A percentile compares a stretch with the other conserved stretches of the same genome.
phyloP scores from a whole-genome alignment of 148 eudicot genomes.

The Cornus kousa region DNA sequence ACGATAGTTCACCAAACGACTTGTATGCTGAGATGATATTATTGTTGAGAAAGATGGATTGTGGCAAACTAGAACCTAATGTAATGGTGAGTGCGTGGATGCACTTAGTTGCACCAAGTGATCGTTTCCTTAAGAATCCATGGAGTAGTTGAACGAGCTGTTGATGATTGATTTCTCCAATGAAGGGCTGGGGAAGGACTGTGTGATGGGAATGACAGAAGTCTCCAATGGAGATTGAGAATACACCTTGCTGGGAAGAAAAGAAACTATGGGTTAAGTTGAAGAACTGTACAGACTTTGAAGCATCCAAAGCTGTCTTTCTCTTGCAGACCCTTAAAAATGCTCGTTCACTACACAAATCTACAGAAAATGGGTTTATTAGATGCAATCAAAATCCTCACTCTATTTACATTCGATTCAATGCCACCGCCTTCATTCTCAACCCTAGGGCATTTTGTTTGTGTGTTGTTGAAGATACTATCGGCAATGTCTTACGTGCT shows the following conservation, averaged over 20 bases:
- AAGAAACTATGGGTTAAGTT: neutral
- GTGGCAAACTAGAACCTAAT: slow-evolving; percentile 39
- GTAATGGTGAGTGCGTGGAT: slow-evolving; percentile 57
- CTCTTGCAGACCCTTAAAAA: slow-evolving; percentile 7
- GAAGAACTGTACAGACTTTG: slow-evolving; percentile 2
- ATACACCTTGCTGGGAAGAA: slow-evolving; percentile 2
- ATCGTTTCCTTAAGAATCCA: slow-evolving; percentile 27
- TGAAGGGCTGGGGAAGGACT: slow-evolving; percentile 3
- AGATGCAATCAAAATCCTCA: no score
- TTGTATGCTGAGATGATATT: slow-evolving; percentile 43
- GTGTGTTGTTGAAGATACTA: no score
- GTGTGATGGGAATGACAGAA: slow-evolving; percentile 2
- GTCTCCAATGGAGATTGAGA: slow-evolving; percentile 1
- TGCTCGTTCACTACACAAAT: no score
- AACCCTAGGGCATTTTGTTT: no score
- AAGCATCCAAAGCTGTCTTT: slow-evolving; percentile 1
- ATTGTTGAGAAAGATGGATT: slow-evolving; percentile 51
- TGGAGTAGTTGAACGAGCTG: slow-evolving; percentile 29
- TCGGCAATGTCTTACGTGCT: no score
- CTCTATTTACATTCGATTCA: no score
- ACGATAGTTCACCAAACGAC: slow-evolving; percentile 17
- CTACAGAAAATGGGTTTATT: no score
- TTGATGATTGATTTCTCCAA: slow-evolving; percentile 29
- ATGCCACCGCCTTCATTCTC: no score
- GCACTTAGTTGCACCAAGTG: slow-evolving; percentile 38